These are phyloP conservation scores for Macrolepiota dolichaula DNA, from an alignment of 768 basidiomycete species.

Conservation along the genomic window DNA sequence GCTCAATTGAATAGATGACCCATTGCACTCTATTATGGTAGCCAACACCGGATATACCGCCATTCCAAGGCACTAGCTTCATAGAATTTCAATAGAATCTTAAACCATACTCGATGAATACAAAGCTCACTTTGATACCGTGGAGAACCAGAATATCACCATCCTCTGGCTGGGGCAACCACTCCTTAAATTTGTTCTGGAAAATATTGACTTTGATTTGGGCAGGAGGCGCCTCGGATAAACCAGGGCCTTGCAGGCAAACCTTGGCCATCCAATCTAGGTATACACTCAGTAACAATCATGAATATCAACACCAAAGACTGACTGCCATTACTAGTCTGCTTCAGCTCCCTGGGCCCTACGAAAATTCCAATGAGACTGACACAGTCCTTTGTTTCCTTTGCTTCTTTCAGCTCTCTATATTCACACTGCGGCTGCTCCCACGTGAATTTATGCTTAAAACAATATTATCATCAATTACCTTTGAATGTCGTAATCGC, in stretches of 20 bases:
- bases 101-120: neutral
- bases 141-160: conserved; percentile 5
- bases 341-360: neutral
- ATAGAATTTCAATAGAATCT: neutral
- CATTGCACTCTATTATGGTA: neutral
- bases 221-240: neutral
- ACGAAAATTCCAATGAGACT: neutral
- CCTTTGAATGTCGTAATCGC: neutral
- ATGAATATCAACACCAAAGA: neutral
- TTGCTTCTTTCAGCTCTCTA: neutral
- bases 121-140: neutral
- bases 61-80: neutral
- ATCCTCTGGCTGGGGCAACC: neutral
- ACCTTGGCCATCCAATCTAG: conserved; percentile 1
- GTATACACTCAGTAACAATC: neutral
- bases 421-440: neutral
- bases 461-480: neutral
- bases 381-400: neutral
- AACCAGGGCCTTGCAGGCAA: conserved; percentile 2
- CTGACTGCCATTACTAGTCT: neutral
- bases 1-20: neutral
- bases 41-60: conserved; percentile 1
- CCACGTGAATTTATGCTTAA: neutral
- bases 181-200: conserved; percentile 2
- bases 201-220: neutral